Percentiles rank a stretch among this genome's conserved stretches.
phyloP scores from a whole-genome alignment of 2,329 filamentous ascomycete genomes.

The Samsoniella hepiali region DNA sequence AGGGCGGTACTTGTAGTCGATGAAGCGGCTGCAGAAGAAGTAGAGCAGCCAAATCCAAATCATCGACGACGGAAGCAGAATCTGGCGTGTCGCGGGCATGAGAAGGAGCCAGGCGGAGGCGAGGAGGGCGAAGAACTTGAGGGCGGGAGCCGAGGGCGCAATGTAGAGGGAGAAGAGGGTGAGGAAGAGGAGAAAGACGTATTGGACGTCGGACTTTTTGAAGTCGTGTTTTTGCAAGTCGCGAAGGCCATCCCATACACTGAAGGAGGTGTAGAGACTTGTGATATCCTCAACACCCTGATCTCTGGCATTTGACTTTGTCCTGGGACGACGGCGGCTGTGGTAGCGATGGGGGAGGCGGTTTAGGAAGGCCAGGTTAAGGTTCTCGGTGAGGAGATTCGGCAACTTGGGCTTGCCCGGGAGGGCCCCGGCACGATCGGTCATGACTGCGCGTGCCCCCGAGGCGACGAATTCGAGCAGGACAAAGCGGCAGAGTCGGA shows the following conservation, averaged over 20 bases:
- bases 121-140: constrained; percentile 71
- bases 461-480: not conserved
- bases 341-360: constrained; percentile 41
- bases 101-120: constrained; percentile 67
- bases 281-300: constrained; percentile 60
- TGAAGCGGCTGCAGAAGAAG: constrained; percentile 91
- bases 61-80: constrained; percentile 82
- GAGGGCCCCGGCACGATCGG: constrained; percentile 36
- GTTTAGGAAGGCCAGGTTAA: constrained; percentile 43
- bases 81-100: constrained; percentile 83
- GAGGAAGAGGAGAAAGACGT: constrained; percentile 69
- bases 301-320: constrained; percentile 36
- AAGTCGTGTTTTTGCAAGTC: constrained; percentile 75
- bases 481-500: not conserved
- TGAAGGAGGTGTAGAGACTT: constrained; percentile 76
- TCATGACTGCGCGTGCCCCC: constrained; percentile 31
- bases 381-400: constrained; percentile 38
- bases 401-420: constrained; percentile 42
- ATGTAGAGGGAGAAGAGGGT: constrained; percentile 81
- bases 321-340: constrained; percentile 37
- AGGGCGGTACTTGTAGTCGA: constrained; percentile 81
- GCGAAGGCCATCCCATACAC: constrained; percentile 71
- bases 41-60: constrained; percentile 85
- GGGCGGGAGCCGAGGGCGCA: constrained; percentile 73
- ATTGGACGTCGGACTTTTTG: constrained; percentile 81